Evolutionary conservation across 208 protist species (phyloP).

Genomic region (Crithidia brevicula): DNA sequence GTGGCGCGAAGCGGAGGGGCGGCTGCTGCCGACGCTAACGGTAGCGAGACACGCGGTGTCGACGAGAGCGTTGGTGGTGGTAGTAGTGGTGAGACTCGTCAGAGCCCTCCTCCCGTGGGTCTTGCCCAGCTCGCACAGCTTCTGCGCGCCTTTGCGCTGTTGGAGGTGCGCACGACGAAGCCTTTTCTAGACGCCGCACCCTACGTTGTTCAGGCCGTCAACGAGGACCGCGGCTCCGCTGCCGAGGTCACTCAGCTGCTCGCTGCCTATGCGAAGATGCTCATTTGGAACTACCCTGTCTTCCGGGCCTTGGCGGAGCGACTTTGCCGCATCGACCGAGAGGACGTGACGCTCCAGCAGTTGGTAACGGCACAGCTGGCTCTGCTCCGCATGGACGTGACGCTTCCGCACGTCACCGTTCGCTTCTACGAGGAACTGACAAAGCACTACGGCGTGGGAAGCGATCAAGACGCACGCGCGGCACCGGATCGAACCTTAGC

Average conservation of each 20-base stretch:
- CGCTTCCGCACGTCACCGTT: conserved; percentile 33
- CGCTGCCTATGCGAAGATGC: conserved; percentile 72
- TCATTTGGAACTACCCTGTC: conserved; percentile 79
- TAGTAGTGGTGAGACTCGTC: too few species aligned
- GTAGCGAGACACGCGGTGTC: too few species aligned
- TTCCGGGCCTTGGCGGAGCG: conserved; percentile 64
- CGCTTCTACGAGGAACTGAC: conserved; percentile 22
- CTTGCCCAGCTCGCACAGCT: conserved; percentile 49
- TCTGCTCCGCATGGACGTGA: conserved; percentile 73
- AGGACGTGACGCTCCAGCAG: conserved; percentile 44
- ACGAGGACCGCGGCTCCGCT: conserved; percentile 29
- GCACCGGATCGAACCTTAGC: too few species aligned
- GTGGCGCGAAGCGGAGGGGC: conserved; percentile 29
- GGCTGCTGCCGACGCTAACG: conserved; percentile 32
- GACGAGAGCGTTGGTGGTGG: too few species aligned
- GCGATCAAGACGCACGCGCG: not conserved
- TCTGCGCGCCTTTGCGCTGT: conserved; percentile 60
- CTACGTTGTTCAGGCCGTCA: conserved; percentile 33
- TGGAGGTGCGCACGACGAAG: conserved; percentile 54
- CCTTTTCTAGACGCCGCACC: conserved; percentile 70
- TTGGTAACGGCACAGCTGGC: conserved; percentile 64
- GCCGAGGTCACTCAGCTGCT: conserved; percentile 47
- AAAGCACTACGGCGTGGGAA: not conserved
- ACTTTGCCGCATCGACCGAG: conserved; percentile 10
- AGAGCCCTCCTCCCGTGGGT: conserved; percentile 20